A percentile compares a stretch with the other conserved stretches of the same genome.
These are phyloP conservation scores for Uronychia binucleata DNA, from an alignment of 73 alveolate genomes.

Conservation along the genomic window DNA sequence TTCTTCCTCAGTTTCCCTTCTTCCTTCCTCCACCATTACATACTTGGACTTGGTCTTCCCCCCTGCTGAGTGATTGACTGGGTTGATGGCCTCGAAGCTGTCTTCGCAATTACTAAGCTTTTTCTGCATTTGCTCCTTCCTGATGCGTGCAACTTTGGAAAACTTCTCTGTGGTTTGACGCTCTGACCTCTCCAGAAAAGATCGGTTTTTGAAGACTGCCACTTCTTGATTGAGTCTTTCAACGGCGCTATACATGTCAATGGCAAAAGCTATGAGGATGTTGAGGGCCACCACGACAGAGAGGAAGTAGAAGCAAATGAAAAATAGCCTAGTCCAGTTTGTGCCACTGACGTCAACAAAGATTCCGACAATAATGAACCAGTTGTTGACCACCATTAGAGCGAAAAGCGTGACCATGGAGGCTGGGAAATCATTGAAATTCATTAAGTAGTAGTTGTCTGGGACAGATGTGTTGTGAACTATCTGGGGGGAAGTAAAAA, in stretches of 20 bases:
- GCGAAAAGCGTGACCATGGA: conserved; percentile 65
- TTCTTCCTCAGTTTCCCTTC: too few species aligned
- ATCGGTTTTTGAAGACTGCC: neutral
- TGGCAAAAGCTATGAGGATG: conserved; percentile 55
- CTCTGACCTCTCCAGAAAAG: neutral
- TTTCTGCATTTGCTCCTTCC: too few species aligned
- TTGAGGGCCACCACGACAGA: conserved; percentile 53
- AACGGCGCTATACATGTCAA: conserved; percentile 49
- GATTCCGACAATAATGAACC: conserved; percentile 65
- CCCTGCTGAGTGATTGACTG: neutral
- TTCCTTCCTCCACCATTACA: too few species aligned
- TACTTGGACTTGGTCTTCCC: too few species aligned
- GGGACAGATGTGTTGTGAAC: conserved; percentile 44
- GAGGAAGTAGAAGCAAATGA: conserved; percentile 41
- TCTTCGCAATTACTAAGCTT: too few species aligned
- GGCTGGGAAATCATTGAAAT: conserved; percentile 70
- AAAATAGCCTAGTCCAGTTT: conserved; percentile 15
- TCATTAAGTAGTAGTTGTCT: conserved; percentile 39
- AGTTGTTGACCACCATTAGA: conserved; percentile 67
- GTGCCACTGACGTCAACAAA: conserved; percentile 26
- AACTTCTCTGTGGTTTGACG: neutral
- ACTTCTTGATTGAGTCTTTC: conserved; percentile 33
- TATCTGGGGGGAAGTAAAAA: conserved; percentile 6
- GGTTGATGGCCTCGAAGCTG: neutral
- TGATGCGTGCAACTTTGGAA: neutral